phyloP scores from a whole-genome alignment of 2,329 filamentous ascomycete species.

The Colletotrichum sp. region DNA sequence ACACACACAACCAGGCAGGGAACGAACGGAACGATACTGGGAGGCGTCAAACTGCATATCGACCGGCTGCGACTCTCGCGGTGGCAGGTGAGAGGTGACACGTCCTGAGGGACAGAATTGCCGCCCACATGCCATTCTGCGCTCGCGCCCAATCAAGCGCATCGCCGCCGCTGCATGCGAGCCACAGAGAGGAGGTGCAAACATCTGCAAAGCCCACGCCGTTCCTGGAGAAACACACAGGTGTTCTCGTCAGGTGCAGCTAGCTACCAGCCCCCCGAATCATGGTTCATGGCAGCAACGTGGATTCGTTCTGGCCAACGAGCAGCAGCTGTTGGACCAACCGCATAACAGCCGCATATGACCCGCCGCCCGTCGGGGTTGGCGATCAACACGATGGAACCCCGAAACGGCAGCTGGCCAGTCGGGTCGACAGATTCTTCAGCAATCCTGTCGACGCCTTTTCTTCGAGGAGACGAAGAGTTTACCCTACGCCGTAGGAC shows the following conservation, averaged over 20 bases:
- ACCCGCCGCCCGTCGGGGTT: constrained; percentile 4
- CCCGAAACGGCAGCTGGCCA: constrained; percentile 6
- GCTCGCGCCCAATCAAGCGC: constrained; percentile 6
- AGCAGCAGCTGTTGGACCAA: constrained; percentile 10
- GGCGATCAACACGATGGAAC: constrained; percentile 9
- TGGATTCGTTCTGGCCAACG: background rate
- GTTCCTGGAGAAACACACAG: constrained; percentile 2
- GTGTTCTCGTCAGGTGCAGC: constrained; percentile 5
- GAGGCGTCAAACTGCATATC: background rate
- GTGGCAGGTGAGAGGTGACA: constrained; percentile 14
- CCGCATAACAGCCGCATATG: constrained; percentile 17
- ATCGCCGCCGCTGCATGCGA: background rate
- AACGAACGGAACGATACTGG: background rate
- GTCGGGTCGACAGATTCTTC: constrained; percentile 10
- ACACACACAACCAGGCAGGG: background rate
- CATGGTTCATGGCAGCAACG: constrained; percentile 6
- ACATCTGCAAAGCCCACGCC: background rate
- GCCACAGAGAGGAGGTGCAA: background rate
- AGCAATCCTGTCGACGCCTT: background rate
- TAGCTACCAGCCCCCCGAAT: background rate
- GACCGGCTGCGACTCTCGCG: background rate
- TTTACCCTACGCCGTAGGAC: background rate
- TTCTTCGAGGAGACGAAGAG: background rate
- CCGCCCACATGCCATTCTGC: background rate
- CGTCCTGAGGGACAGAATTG: background rate